Evolutionary conservation across 2,329 filamentous ascomycete genomes (phyloP).

Genomic region (Penicillium sp.): DNA sequence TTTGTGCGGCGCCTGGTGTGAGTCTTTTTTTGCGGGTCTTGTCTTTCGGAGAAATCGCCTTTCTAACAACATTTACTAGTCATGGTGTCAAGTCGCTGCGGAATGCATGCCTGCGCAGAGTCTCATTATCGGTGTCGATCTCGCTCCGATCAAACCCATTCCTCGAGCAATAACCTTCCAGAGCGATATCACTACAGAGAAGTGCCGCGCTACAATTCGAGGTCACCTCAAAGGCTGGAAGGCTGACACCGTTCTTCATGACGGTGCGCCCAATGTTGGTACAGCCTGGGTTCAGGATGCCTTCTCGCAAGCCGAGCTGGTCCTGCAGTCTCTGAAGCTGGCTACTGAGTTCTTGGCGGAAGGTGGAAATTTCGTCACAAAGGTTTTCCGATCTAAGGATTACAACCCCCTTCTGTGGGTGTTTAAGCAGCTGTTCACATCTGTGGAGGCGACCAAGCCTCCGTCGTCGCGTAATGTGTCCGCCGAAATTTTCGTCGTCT

Average conservation of each 20-base stretch:
- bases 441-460: slow-evolving; percentile 95
- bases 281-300: slow-evolving; percentile 97
- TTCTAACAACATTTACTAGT: slow-evolving; percentile 48
- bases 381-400: slow-evolving; percentile 95
- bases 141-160: slow-evolving; percentile 92
- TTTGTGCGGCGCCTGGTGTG: slow-evolving; percentile 92
- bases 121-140: slow-evolving; percentile 90
- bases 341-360: slow-evolving; percentile 88
- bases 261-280: slow-evolving; percentile 96
- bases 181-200: slow-evolving; percentile 95
- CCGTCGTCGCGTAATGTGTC: slow-evolving; percentile 94
- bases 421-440: slow-evolving; percentile 90
- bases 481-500: slow-evolving; percentile 97
- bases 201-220: slow-evolving; percentile 84
- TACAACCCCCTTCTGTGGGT: slow-evolving; percentile 96
- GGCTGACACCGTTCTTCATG: slow-evolving; percentile 89
- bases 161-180: slow-evolving; percentile 92
- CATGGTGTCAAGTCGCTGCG: slow-evolving; percentile 93
- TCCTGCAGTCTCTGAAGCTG: slow-evolving; percentile 82
- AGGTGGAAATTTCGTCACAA: slow-evolving; percentile 91
- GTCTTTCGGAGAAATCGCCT: neutral
- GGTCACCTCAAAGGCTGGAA: slow-evolving; percentile 94
- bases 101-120: slow-evolving; percentile 89
- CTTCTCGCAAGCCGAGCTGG: slow-evolving; percentile 93
- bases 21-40: slow-evolving; percentile 30